Base-by-base conservation (phyloP, 2,329 filamentous ascomycete genomes). In the Trichophyton schoenleinii region DNA sequence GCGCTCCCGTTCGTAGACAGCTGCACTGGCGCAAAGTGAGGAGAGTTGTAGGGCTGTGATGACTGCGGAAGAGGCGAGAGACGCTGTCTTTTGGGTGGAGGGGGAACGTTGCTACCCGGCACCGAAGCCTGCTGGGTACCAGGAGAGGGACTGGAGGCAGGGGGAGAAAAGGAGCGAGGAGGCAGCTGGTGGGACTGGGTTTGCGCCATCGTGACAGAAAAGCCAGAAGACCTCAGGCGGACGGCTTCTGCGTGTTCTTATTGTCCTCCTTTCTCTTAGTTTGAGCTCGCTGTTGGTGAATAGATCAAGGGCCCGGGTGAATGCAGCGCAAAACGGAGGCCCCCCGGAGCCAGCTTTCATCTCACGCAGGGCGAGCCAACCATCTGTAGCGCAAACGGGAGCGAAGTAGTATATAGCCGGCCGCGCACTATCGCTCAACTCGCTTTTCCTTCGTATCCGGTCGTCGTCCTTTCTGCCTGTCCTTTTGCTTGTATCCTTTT, bases 61-160 rank as follows among this genome's bases (percentile, higher is more conserved):
- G 87, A 85, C n/a, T 80, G 75, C 38, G 85, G 82, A 62, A 85
- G 85, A 59, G 87, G 85, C 28, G 87, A 89, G 57, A 88, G 76
- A 61, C 84, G 86, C 71, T 82, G 86, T 71, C 88, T 83, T 77
- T 94, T 92, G 63, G 82, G 83, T 15, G 88, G 85, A 57, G 87
- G 87, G 57, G 70, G 75, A 73, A 52, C 49, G 49, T 70, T 72
- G 68, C 67, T 70, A 64, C 71, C 73, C 59, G 73, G 75, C 15
- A 79, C 75, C 65, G 82, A 80, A 36, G 80, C 41, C 15, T 44
- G 78, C n/a, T 46, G 57, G 34, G 44, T 44, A 22, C 80, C 77
- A 52, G 86, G 84, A 25, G 86, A 86, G 25, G 84, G 80, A 41
- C 81, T 80, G 57, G 80, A 80, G 62, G 83, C 85, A 34, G 82